A percentile compares a stretch with the other conserved stretches of the same genome.
phyloP scores from a whole-genome alignment of 768 basidiomycete species.

The Hydnum rufescens region DNA sequence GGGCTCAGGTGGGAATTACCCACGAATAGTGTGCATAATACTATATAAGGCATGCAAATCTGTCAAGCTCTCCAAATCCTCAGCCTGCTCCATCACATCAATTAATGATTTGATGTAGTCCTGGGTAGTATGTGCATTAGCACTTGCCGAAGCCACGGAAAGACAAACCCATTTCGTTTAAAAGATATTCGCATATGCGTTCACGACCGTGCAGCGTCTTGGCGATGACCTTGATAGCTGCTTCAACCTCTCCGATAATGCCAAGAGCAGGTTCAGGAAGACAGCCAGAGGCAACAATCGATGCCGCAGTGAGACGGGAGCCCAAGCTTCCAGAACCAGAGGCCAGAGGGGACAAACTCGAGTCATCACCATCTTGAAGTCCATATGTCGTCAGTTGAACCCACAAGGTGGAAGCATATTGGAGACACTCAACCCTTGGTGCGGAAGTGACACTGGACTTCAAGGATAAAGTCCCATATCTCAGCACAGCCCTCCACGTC shows the following conservation, averaged over 20 bases:
- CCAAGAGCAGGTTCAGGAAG: conserved; percentile 60
- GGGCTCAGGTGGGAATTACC: conserved; percentile 13
- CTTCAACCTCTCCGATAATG: conserved; percentile 61
- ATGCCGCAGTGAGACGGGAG: conserved; percentile 11
- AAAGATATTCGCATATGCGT: conserved; percentile 75
- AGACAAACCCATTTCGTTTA: conserved; percentile 43
- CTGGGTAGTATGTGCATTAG: conserved; percentile 21
- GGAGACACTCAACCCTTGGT: conserved; percentile 5
- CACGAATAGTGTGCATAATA: conserved; percentile 88
- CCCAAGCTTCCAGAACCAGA: background rate
- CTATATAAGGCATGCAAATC: conserved; percentile 81
- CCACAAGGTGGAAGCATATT: too few species aligned
- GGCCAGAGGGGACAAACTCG: conserved; percentile 36
- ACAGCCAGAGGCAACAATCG: conserved; percentile 51
- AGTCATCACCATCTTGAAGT: conserved; percentile 1
- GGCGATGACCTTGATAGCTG: conserved; percentile 51
- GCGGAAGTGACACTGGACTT: conserved; percentile 65
- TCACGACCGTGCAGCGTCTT: conserved; percentile 60
- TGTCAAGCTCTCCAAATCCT: conserved; percentile 80
- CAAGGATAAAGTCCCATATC: conserved; percentile 92
- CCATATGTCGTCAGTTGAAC: background rate
- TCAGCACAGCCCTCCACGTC: conserved; percentile 88
- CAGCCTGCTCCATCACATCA: conserved; percentile 67
- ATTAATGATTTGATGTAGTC: conserved; percentile 78
- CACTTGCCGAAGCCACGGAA: background rate